phyloP scores from a whole-genome alignment of 2,329 filamentous ascomycete genomes.

The Xylariaceae sp. region DNA sequence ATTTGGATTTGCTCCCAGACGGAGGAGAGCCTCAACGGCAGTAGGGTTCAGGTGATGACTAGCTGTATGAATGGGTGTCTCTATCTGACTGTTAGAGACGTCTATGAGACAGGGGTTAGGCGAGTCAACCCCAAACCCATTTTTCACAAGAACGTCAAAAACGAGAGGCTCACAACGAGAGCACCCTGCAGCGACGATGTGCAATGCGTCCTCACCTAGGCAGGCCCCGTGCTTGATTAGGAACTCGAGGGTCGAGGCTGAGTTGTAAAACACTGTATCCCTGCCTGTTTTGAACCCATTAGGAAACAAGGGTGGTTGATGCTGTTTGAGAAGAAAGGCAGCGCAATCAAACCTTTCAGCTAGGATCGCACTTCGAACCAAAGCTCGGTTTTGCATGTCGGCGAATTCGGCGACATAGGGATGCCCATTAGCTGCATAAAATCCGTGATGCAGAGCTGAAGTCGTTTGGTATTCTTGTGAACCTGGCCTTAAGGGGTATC shows the following conservation, averaged over 20 bases:
- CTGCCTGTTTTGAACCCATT: not conserved
- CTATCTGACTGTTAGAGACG: too few relatives aligned
- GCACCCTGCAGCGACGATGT: not conserved
- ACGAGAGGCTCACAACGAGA: not conserved
- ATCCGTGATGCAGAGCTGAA: not conserved
- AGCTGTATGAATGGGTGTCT: not conserved
- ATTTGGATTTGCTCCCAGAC: conserved; percentile 12
- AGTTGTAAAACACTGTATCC: not conserved
- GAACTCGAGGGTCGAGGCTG: not conserved
- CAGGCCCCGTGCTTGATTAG: not conserved
- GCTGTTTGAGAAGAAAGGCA: conserved; percentile 6
- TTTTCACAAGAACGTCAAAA: conserved; percentile 4
- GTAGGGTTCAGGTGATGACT: not conserved
- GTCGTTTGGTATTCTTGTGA: not conserved
- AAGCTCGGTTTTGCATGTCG: not conserved
- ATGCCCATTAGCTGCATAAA: not conserved
- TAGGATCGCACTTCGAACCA: not conserved
- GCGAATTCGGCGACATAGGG: not conserved
- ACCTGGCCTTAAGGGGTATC: conserved; percentile 1
- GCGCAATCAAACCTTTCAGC: conserved; percentile 4
- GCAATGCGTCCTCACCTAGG: not conserved
- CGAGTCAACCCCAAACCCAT: not conserved
- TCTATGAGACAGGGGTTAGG: not conserved
- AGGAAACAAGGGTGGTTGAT: conserved; percentile 10
- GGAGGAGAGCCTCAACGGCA: conserved; percentile 10